Base-by-base conservation (phyloP, 495 filamentous ascomycete genomes). In the Penicillium silybi region DNA sequence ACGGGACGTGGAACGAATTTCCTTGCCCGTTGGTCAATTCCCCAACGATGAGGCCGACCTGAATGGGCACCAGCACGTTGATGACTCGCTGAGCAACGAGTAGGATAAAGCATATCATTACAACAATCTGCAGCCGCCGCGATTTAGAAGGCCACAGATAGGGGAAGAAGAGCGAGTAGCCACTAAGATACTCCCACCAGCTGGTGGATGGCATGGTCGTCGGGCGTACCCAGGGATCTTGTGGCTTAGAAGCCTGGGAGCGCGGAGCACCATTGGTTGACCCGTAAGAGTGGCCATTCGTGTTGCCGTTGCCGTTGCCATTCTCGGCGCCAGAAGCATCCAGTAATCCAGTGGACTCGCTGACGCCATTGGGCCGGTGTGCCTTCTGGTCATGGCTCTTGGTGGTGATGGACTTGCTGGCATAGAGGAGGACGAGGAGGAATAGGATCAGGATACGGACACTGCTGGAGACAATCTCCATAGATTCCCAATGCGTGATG, bases 141-240 rank as follows among this genome's bases (percentile, higher is more conserved):
- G 87, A 80, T 56, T 89, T 89, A 45, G 80, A 82, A 11, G 89
- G 90, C 90, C 90, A 96, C 39, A 96, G 80, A 61, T 95, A 96
- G 0, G 89, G 91, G 70, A 95, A 90, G 67, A 96, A 93, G 26
- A 95, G 75, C n/a, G 83, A 83, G 68, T 95, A 96, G 22, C 90
- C 87, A 53, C 83, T 82, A 46, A 92, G 71, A 63, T 98, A 98
- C 65, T 97, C 93, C 82, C 86, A 89, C 89, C 89, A 88, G 58
- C 80, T 88, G 16, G 85, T 84, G 5, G 83, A 80, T 4, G 84
- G 84, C 35, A 82, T 72, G 13, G 74, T 80, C n/a, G 78, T 82
- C 9, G 85, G 84, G 55, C 85, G 78, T 47, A 80, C 82, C 87
- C 86, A 90, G 10, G 68, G 68, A 51, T 77, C 74, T 35, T 68